A percentile compares a stretch with the other conserved stretches of the same genome.
Evolutionary conservation across 106 monocot genomes (phyloP).

Genomic region (Hemerocallis citrina): DNA sequence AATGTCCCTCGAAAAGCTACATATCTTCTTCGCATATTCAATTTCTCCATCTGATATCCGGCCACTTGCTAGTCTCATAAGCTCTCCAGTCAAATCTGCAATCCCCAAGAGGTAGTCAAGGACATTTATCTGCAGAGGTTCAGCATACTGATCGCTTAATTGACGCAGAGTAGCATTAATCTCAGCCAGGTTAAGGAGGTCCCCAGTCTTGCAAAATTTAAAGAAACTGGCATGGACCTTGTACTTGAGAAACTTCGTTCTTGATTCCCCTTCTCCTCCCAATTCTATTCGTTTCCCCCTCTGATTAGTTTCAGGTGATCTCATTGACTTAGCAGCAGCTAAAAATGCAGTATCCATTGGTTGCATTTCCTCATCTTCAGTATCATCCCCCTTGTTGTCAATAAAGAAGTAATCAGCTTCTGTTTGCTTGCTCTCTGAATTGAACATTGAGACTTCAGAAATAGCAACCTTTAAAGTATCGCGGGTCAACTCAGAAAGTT

Average conservation of each 20-base stretch:
- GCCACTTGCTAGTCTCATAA: constrained; percentile 94
- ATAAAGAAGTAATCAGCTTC: constrained; percentile 53
- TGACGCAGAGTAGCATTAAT: constrained; percentile 47
- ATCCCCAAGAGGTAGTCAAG: constrained; percentile 90
- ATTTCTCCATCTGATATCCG: constrained; percentile 95
- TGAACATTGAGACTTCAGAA: constrained; percentile 4
- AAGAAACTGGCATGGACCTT: constrained; percentile 31
- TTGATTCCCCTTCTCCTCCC: constrained; percentile 15
- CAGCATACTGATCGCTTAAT: constrained; percentile 36
- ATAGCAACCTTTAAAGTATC: constrained; percentile 26
- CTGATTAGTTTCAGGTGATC: constrained; percentile 10
- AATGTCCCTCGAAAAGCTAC: constrained; percentile 68
- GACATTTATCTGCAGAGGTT: constrained; percentile 68
- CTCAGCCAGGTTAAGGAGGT: constrained; percentile 49
- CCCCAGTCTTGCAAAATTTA: constrained; percentile 59
- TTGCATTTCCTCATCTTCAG: constrained; percentile 32
- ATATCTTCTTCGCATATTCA: constrained; percentile 87
- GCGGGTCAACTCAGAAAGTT: constrained; percentile 22
- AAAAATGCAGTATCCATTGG: constrained; percentile 30
- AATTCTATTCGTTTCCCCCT: constrained; percentile 34
- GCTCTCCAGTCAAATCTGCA: constrained; percentile 90
- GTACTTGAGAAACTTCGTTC: constrained; percentile 34
- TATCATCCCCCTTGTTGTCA: constrained; percentile 39
- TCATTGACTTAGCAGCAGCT: constrained; percentile 46
- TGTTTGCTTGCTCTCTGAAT: constrained; percentile 9